These are phyloP conservation scores for Ambrosiella beaveri DNA, from an alignment of 2,329 filamentous ascomycete genomes.

Conservation along the genomic window DNA sequence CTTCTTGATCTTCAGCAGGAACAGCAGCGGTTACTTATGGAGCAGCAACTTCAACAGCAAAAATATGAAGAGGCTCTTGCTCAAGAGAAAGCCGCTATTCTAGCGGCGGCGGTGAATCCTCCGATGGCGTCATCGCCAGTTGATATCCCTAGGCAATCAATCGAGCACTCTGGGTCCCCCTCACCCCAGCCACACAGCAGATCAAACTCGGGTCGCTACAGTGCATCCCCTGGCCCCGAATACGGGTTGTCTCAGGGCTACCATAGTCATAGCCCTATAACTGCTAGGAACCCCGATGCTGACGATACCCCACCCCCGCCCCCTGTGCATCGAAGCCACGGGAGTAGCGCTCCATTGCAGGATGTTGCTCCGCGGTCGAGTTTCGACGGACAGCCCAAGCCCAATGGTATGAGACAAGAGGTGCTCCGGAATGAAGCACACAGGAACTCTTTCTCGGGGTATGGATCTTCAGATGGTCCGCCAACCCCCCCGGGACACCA, in stretches of 20 bases:
- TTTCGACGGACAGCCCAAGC: constrained; percentile 26
- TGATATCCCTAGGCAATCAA: constrained; percentile 13
- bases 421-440: constrained; percentile 41
- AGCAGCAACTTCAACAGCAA: constrained; percentile 21
- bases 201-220: background rate
- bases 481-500: constrained; percentile 1
- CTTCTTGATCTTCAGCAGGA: constrained; percentile 18
- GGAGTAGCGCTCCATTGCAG: constrained; percentile 3
- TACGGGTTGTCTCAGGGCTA: background rate
- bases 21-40: constrained; percentile 16
- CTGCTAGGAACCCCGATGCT: constrained; percentile 20
- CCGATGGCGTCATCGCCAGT: constrained; percentile 8
- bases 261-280: constrained; percentile 21
- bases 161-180: background rate
- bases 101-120: constrained; percentile 20
- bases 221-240: background rate
- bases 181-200: background rate
- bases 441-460: constrained; percentile 27
- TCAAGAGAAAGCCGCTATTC: constrained; percentile 17
- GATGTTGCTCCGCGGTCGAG: constrained; percentile 14
- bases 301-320: constrained; percentile 35
- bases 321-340: constrained; percentile 32
- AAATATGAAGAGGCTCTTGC: constrained; percentile 19
- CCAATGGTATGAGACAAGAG: constrained; percentile 37
- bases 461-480: constrained; percentile 23